These are phyloP conservation scores for Aspergillus udagawae DNA, from an alignment of 2,329 filamentous ascomycete species.

Conservation along the genomic window DNA sequence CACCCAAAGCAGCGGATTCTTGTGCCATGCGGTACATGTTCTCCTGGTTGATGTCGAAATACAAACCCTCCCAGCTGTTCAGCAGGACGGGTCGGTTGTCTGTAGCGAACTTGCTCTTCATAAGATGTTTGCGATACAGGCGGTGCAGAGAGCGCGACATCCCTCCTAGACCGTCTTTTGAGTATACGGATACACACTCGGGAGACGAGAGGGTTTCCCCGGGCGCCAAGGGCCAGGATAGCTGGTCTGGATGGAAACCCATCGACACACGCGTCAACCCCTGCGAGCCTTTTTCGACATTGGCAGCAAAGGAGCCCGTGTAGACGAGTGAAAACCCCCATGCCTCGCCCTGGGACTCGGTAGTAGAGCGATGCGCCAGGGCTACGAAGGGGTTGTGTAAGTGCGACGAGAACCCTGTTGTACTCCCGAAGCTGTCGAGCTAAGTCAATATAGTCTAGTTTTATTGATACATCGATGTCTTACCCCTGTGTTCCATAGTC, in stretches of 20 bases:
- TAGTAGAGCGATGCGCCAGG: conserved; percentile 53
- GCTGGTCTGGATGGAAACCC: conserved; percentile 58
- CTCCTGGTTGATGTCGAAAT: conserved; percentile 55
- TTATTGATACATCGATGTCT: conserved; percentile 11
- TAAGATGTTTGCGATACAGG: conserved; percentile 59
- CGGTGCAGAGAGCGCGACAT: conserved; percentile 62
- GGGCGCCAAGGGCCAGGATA: conserved; percentile 55
- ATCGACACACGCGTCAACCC: conserved; percentile 58
- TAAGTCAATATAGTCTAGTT: not conserved
- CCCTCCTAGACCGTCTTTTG: conserved; percentile 54
- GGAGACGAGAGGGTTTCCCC: conserved; percentile 58
- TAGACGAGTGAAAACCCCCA: conserved; percentile 65
- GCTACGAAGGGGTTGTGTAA: conserved; percentile 63
- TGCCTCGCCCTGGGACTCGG: conserved; percentile 57
- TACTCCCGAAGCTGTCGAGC: conserved; percentile 53
- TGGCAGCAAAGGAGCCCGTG: conserved; percentile 58
- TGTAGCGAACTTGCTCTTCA: conserved; percentile 53
- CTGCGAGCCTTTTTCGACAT: conserved; percentile 61
- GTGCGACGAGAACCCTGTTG: conserved; percentile 60
- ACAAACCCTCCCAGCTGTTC: conserved; percentile 64
- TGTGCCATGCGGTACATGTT: conserved; percentile 54
- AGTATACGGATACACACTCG: conserved; percentile 61
- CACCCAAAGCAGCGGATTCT: conserved; percentile 55
- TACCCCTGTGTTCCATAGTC: conserved; percentile 56
- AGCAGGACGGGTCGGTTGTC: conserved; percentile 54